Base-by-base conservation (phyloP, 1,284 basidiomycete species). In the Cystobasidium sp. region DNA sequence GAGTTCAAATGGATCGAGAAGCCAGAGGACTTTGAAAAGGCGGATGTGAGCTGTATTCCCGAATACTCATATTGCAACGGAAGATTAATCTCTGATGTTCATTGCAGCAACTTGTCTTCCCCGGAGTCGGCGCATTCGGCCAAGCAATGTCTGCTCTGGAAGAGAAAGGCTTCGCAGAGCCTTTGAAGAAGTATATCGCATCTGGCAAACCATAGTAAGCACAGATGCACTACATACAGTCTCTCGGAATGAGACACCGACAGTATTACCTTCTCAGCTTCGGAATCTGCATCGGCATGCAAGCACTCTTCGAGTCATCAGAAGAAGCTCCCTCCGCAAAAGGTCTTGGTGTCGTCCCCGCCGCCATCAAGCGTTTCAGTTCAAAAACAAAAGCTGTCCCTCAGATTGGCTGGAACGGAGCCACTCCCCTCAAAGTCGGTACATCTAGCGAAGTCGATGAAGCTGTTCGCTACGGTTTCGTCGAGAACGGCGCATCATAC, bases 391-490 rank as follows among this genome's bases (percentile, higher is more conserved):
- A 98, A 84, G 86, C 91, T 1, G 96, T 99, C 1, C 97, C 97
- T 20, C 96, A 99, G 85, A 99, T 99, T 85, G 97, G 97, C 66
- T 99, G 97, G 97, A 97, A 95, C 82, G 85, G 87, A 51, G 88
- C 63, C 85, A 90, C 76, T 75, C 80, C 39, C 76, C 79, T 76
- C 14, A 75, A 78, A 20, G 22, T 63, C 8, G 43, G 61, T 43
- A 63, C 53, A 39, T 49, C 72, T 58, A 64, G 12, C 41, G 71
- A 74, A 18, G 74, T 73, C 37, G 78, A 84, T 74, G 83, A 83
- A 73, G 83, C 85, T 47, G 84, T 84, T 58, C 80, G 87, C 66
- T 82, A 87, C 75, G 83, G 84, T n/a, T 67, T 80, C 31, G 72
- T 75, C 20, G 83, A 87, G 22, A 83, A 71, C 31, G 76, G 85